Conservation (phyloP, 1,284 basidiomycete species). For the Microbotryum saponariae region DNA sequence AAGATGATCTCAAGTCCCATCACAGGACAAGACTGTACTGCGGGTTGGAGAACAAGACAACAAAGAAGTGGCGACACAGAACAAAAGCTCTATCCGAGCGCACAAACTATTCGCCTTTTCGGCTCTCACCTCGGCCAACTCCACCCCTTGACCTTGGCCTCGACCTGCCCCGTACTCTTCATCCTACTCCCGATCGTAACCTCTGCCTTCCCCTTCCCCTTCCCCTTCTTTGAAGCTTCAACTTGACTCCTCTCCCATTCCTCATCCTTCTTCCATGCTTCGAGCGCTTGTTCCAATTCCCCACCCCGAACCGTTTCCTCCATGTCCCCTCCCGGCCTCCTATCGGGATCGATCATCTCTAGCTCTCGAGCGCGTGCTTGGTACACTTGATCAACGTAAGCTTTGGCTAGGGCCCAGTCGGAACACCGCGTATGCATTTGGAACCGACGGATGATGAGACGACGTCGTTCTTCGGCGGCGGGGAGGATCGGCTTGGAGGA, state of each 20-base stretch:
- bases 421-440: slow-evolving; percentile 19
- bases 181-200: slow-evolving; percentile 8
- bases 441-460: slow-evolving; percentile 26
- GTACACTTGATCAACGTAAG: slow-evolving; percentile 21
- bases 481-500: slow-evolving; percentile 16
- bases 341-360: slow-evolving; percentile 8
- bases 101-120: too few species aligned
- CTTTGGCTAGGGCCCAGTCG: slow-evolving; percentile 22
- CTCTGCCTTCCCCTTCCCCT: slow-evolving; percentile 13
- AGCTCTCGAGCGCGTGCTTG: slow-evolving; percentile 11
- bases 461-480: slow-evolving; percentile 10
- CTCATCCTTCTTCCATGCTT: slow-evolving; percentile 18
- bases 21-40: too few species aligned
- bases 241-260: slow-evolving; percentile 24
- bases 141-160: slow-evolving; percentile 11
- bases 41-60: too few species aligned
- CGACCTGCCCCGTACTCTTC: slow-evolving; percentile 13
- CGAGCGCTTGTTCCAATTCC: slow-evolving; percentile 24
- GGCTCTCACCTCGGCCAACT: neutral
- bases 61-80: too few species aligned
- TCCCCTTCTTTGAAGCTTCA: slow-evolving; percentile 1
- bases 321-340: slow-evolving; percentile 1
- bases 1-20: too few species aligned
- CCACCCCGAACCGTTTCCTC: slow-evolving; percentile 11
- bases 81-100: too few species aligned